Conservation (phyloP, 1,284 basidiomycete species). For the Puccinia triticina region DNA sequence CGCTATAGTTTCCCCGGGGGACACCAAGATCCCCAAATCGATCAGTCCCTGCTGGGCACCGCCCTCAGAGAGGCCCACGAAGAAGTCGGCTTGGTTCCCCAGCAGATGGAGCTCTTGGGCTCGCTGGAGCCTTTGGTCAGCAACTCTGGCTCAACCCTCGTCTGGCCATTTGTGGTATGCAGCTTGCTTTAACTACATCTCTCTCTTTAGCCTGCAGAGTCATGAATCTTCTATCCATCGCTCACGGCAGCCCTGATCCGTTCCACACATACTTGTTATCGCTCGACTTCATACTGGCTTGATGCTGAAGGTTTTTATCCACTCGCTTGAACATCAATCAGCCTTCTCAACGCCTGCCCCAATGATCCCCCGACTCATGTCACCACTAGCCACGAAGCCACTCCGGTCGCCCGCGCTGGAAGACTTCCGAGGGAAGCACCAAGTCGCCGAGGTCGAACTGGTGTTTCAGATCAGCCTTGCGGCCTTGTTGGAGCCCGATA, state of each 20-base stretch:
- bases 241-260: neutral
- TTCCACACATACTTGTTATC: too few relatives aligned
- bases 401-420: conserved; percentile 15
- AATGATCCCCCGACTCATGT: conserved; percentile 17
- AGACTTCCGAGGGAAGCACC: conserved; percentile 12
- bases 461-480: conserved; percentile 28
- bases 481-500: conserved; percentile 14
- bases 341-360: too few relatives aligned
- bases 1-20: conserved; percentile 41
- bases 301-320: conserved; percentile 32
- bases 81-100: conserved; percentile 29
- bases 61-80: conserved; percentile 42
- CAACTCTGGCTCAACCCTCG: conserved; percentile 19
- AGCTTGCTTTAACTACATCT: neutral
- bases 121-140: conserved; percentile 22
- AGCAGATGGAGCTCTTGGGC: conserved; percentile 36
- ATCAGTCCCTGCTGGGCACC: conserved; percentile 32
- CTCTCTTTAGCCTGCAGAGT: neutral
- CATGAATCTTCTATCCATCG: neutral
- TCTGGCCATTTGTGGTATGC: conserved; percentile 42
- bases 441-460: conserved; percentile 25
- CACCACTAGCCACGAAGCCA: neutral
- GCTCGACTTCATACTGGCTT: neutral
- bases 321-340: conserved; percentile 20
- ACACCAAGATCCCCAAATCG: conserved; percentile 24